phyloP scores from a whole-genome alignment of 75 land plant species.

The Chamaecyparis obtusa region DNA sequence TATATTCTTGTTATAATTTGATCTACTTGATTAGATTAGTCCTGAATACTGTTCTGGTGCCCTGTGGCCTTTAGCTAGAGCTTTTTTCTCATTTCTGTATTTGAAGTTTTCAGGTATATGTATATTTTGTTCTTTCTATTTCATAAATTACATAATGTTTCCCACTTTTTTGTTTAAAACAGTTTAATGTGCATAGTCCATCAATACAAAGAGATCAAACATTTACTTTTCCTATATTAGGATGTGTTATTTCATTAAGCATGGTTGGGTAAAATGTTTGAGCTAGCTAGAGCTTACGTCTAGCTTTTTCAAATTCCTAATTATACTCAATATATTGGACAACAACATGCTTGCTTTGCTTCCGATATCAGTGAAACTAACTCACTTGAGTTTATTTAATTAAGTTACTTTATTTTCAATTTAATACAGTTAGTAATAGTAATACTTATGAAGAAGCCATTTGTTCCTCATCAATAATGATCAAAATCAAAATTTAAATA shows the following conservation, averaged over 20 bases:
- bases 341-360: not conserved
- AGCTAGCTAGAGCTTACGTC: not conserved
- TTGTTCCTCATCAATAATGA: not conserved
- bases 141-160: not conserved
- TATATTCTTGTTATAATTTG: not conserved
- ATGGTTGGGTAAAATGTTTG: not conserved
- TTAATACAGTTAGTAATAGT: not conserved
- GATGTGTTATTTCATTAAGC: not conserved
- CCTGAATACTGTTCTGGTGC: not conserved
- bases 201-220: not conserved
- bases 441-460: not conserved
- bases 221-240: not conserved
- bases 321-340: not conserved
- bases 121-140: not conserved
- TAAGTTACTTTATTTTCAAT: not conserved
- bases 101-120: not conserved
- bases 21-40: slow-evolving; percentile 8
- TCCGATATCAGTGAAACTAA: not conserved
- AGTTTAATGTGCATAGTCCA: not conserved
- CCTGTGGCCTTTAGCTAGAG: not conserved
- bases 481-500: not conserved
- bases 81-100: not conserved
- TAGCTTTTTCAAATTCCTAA: not conserved
- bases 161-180: not conserved
- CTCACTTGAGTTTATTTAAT: not conserved